These are phyloP conservation scores for Pythium biforme DNA, from an alignment of 352 stramenopile species.

Conservation along the genomic window DNA sequence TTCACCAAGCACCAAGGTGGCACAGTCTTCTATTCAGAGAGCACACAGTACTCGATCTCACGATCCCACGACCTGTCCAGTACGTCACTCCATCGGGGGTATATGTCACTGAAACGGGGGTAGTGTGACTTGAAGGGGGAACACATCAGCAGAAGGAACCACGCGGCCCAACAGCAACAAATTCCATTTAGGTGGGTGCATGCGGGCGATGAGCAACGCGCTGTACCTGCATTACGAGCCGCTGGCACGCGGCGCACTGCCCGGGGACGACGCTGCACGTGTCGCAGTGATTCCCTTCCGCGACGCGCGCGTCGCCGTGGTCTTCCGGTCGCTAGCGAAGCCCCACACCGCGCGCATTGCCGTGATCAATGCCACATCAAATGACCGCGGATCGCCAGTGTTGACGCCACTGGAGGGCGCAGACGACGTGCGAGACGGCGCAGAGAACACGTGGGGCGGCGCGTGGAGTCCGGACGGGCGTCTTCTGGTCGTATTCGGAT, in stretches of 20 bases:
- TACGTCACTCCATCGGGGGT: neutral
- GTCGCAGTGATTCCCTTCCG: slow-evolving; percentile 10
- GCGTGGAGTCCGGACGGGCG: slow-evolving; percentile 48
- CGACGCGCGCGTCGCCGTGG: slow-evolving; percentile 16
- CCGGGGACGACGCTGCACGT: neutral
- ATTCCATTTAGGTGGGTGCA: slow-evolving; percentile 1
- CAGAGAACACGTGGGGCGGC: slow-evolving; percentile 8
- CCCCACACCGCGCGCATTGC: slow-evolving; percentile 9
- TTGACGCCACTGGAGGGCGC: slow-evolving; percentile 7
- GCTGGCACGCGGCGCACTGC: slow-evolving; percentile 1
- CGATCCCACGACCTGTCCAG: neutral
- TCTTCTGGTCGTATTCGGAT: slow-evolving; percentile 47
- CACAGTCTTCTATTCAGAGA: neutral
- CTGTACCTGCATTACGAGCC: slow-evolving; percentile 19
- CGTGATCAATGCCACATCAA: neutral
- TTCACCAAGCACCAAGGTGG: neutral
- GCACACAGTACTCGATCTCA: neutral
- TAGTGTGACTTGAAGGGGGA: slow-evolving; percentile 12
- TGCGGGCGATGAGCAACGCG: slow-evolving; percentile 17
- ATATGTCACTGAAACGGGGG: neutral
- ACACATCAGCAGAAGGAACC: neutral
- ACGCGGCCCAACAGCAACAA: slow-evolving; percentile 12
- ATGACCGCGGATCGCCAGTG: neutral
- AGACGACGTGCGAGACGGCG: neutral
- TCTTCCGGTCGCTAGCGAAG: slow-evolving; percentile 16